Conservation (phyloP, 2,329 filamentous ascomycete species). For the Fusarium veterinarium region DNA sequence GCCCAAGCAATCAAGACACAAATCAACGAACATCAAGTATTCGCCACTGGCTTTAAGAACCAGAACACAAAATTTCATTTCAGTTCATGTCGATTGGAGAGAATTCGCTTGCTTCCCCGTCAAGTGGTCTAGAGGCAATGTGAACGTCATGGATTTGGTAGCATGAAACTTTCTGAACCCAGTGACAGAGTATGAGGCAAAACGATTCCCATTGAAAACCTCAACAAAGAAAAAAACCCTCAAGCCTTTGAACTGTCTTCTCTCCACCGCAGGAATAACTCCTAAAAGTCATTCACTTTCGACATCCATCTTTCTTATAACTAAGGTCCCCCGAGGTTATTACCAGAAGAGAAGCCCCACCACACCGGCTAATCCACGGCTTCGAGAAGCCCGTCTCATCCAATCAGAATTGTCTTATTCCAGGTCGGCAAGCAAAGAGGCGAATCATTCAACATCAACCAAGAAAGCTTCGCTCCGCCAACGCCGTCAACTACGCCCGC, state of each 20-base stretch:
- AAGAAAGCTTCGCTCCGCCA: slow-evolving; percentile 37
- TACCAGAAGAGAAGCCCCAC: slow-evolving; percentile 9
- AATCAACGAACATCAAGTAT: neutral
- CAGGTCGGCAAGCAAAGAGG: slow-evolving; percentile 42
- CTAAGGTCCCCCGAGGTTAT: slow-evolving; percentile 14
- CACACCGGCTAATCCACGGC: slow-evolving; percentile 48
- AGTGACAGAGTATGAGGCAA: slow-evolving; percentile 18
- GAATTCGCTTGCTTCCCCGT: neutral
- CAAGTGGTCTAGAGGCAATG: neutral
- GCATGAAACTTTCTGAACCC: neutral
- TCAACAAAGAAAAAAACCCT: no score
- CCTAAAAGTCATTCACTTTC: neutral
- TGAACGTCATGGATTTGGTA: slow-evolving; percentile 26
- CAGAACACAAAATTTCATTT: neutral
- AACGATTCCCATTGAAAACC: neutral
- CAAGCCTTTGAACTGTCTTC: neutral
- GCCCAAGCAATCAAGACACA: neutral
- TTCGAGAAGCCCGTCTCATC: neutral
- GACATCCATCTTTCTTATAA: neutral
- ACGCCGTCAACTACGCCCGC: slow-evolving; percentile 23
- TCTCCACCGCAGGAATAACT: neutral
- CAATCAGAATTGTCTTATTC: slow-evolving; percentile 50
- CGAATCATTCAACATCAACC: slow-evolving; percentile 48
- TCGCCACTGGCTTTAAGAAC: slow-evolving; percentile 6
- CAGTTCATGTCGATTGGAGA: neutral